Percentiles rank a stretch among this genome's conserved stretches.
Conservation (phyloP, 2,329 filamentous ascomycete genomes). For the Aaosphaeria arxii region DNA sequence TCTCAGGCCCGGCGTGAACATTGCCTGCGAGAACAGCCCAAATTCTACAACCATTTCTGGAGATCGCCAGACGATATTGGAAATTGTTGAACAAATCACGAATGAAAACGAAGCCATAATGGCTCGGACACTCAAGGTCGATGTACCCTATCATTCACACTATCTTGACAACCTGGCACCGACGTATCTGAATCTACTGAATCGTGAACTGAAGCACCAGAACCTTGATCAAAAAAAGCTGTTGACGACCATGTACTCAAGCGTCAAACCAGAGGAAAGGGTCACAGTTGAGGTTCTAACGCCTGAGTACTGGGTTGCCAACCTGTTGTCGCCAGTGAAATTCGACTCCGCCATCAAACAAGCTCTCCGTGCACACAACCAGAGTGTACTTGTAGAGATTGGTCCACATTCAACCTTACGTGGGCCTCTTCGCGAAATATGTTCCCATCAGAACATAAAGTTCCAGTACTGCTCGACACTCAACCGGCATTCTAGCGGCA, state of each 20-base stretch:
- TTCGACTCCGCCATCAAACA: constrained; percentile 3
- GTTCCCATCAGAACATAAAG: not conserved
- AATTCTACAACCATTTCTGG: constrained; percentile 20
- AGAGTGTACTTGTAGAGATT: constrained; percentile 11
- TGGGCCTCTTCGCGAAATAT: constrained; percentile 19
- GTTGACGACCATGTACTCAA: not conserved
- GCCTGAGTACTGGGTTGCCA: constrained; percentile 7
- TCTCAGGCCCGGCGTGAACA: not conserved
- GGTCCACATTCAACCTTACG: constrained; percentile 36
- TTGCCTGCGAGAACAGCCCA: constrained; percentile 17
- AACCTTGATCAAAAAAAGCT: not conserved
- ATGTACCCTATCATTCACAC: constrained; percentile 27
- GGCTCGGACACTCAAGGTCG: constrained; percentile 12
- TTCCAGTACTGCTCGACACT: constrained; percentile 5
- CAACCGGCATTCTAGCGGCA: not conserved
- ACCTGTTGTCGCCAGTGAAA: constrained; percentile 4
- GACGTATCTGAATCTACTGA: constrained; percentile 11
- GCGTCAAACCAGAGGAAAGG: constrained; percentile 2
- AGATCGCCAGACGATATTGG: constrained; percentile 7
- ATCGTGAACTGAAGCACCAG: not conserved
- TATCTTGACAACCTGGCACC: constrained; percentile 15
- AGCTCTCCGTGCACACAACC: not conserved
- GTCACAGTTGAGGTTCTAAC: constrained; percentile 1
- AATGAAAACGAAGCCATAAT: constrained; percentile 21
- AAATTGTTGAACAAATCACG: constrained; percentile 4